Evolutionary conservation across 805 yeast genomes (phyloP), one percentile per base, ranked within the genome.

Genomic region (Zygosaccharomyces rouxii): DNA sequence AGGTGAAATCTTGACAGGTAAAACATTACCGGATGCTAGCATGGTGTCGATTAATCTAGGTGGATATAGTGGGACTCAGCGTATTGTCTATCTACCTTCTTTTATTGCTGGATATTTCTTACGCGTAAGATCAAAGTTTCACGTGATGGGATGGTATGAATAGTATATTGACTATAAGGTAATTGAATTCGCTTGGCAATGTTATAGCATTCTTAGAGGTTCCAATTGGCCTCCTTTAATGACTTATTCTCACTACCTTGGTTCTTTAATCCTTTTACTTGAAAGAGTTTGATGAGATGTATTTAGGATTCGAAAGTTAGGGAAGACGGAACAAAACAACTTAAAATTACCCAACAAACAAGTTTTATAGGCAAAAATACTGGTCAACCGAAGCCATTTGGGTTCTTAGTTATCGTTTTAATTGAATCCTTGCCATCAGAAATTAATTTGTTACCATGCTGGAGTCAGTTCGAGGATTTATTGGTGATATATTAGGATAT

Each of bases 1-100:
- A 0, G 97, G 88, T 46, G 82, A 86, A 1, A 92, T 78, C 49
- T 77, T 76, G 2, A 88, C 82, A 0, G 97, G 97, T 10, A 90
- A 74, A 16, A 76, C 79, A 21, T 49, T 54, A 2, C 60, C 61
- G 14, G 58, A 38, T n/a, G 50, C 43, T 31, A 59, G 50, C 63
- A 60, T 59, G 11, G 21, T 42, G 13, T 33, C 19, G 9, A 33
- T 33, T 33, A 5, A 14, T 16, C 21, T 16, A 14, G 10, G 3
- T 5, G 21, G 37, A 14, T 33, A 16, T 33, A 11, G 3, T 4
- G 28, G 10, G 10, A 25, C 28, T 25, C 28, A 25, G 28, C 10
- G 28, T 25, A 25, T 25, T 25, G 10, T 25, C 28, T 25, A 7
- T 25, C 7, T 25, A 5, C 28, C 16, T 30, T 29, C 14, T 33